phyloP scores from a whole-genome alignment of 768 basidiomycete species.

The Gloeostereum incarnatum region DNA sequence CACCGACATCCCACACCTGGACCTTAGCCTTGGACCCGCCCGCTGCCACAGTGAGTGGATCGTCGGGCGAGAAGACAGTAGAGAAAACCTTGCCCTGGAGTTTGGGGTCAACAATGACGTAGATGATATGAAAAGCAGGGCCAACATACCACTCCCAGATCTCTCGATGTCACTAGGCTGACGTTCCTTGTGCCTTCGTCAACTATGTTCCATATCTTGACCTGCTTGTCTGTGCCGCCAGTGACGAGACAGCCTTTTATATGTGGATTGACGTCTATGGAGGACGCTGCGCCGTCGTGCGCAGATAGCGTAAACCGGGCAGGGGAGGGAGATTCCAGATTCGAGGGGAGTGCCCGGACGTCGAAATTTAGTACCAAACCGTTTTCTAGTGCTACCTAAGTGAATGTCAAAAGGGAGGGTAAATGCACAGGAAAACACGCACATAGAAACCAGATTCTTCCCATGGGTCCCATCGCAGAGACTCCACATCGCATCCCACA shows the following conservation, averaged over 20 bases:
- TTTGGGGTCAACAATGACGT: constrained; percentile 2
- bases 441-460: constrained; percentile 83
- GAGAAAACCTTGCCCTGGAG: constrained; percentile 94
- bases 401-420: constrained; percentile 1
- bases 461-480: constrained; percentile 94
- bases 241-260: constrained; percentile 88
- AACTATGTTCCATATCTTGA: constrained; percentile 91
- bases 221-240: constrained; percentile 89
- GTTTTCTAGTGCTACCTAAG: constrained; percentile 90
- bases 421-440: constrained; percentile 16
- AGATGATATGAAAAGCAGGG: background rate
- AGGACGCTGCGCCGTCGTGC: constrained; percentile 85
- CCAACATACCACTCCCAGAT: constrained; percentile 77
- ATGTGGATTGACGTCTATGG: constrained; percentile 86
- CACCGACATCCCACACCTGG: constrained; percentile 92
- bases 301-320: constrained; percentile 86
- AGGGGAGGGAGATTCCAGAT: constrained; percentile 52
- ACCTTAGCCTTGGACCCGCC: constrained; percentile 91
- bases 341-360: constrained; percentile 69
- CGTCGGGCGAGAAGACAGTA: constrained; percentile 85
- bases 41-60: constrained; percentile 87
- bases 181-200: constrained; percentile 62
- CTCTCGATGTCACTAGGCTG: constrained; percentile 77
- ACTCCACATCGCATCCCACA: constrained; percentile 90
- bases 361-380: constrained; percentile 92